Evolutionary conservation across 2,329 filamentous ascomycete species (phyloP).

Genomic region (Colletotrichum liaoningense): DNA sequence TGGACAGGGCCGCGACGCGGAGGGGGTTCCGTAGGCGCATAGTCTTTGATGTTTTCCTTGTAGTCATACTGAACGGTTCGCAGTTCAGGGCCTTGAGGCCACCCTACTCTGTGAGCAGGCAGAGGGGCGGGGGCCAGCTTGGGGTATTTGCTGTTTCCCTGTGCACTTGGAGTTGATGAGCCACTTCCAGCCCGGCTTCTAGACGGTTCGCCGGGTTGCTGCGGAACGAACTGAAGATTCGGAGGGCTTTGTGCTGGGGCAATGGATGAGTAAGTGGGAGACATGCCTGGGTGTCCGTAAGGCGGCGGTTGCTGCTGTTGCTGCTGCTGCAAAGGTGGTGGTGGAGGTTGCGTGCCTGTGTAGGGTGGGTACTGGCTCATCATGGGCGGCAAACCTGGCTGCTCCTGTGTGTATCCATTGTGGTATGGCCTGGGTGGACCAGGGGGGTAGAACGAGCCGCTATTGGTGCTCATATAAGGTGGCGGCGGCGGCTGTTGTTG

Average conservation of each 20-base stretch:
- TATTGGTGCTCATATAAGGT: slow-evolving; percentile 30
- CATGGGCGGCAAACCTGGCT: slow-evolving; percentile 29
- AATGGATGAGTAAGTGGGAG: slow-evolving; percentile 32
- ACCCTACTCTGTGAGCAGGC: slow-evolving; percentile 61
- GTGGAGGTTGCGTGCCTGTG: slow-evolving; percentile 6
- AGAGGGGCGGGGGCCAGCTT: slow-evolving; percentile 70
- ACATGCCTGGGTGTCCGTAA: slow-evolving; percentile 30
- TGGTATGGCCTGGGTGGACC: slow-evolving; percentile 33
- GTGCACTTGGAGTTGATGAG: slow-evolving; percentile 34
- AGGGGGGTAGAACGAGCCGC: slow-evolving; percentile 32
- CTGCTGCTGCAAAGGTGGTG: slow-evolving; percentile 4
- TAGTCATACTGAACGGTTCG: slow-evolving; percentile 68
- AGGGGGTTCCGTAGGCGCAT: slow-evolving; percentile 64
- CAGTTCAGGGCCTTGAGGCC: slow-evolving; percentile 62
- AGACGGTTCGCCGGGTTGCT: slow-evolving; percentile 24
- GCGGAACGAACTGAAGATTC: slow-evolving; percentile 32
- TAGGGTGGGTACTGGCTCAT: slow-evolving; percentile 28
- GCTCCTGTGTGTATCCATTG: slow-evolving; percentile 30
- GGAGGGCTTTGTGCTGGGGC: slow-evolving; percentile 34
- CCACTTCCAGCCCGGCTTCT: slow-evolving; percentile 36
- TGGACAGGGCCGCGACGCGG: slow-evolving; percentile 66
- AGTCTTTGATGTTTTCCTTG: slow-evolving; percentile 68
- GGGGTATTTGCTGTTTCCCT: slow-evolving; percentile 51
- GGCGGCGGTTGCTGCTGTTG: not conserved
- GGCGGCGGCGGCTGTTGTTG: slow-evolving; percentile 30